A percentile compares a stretch with the other conserved stretches of the same genome.
Evolutionary conservation across 2,329 filamentous ascomycete species (phyloP).

Genomic region (Aureobasidium pullulans): DNA sequence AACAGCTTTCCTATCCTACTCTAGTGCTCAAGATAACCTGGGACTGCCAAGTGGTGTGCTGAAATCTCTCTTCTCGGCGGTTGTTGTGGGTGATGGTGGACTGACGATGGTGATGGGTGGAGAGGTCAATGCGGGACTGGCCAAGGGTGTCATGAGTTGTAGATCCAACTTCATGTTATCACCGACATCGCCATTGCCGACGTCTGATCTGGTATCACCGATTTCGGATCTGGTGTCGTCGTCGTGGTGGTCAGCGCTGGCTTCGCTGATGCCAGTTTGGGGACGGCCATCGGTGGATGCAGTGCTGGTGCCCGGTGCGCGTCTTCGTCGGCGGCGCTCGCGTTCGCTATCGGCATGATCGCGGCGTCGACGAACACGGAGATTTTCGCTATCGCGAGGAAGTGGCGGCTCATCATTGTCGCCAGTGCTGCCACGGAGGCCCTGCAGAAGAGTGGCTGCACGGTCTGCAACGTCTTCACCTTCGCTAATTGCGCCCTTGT

Average conservation of each 20-base stretch:
- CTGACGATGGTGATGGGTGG: slow-evolving; percentile 23
- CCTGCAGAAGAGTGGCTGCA: slow-evolving; percentile 75
- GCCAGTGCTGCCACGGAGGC: slow-evolving; percentile 58
- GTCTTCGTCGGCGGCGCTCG: slow-evolving; percentile 58
- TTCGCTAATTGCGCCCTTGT: slow-evolving; percentile 31
- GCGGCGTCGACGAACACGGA: slow-evolving; percentile 55
- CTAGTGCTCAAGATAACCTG: not conserved
- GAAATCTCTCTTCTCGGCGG: not conserved
- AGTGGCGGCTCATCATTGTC: slow-evolving; percentile 46
- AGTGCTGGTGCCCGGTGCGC: slow-evolving; percentile 24
- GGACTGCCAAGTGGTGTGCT: not conserved
- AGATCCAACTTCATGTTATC: slow-evolving; percentile 6
- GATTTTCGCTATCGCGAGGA: slow-evolving; percentile 23
- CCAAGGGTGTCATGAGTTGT: slow-evolving; percentile 17
- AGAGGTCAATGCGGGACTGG: slow-evolving; percentile 14
- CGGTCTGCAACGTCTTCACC: slow-evolving; percentile 75
- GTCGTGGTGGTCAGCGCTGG: slow-evolving; percentile 18
- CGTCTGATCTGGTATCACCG: slow-evolving; percentile 9
- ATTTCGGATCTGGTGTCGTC: slow-evolving; percentile 21
- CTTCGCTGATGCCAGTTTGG: slow-evolving; percentile 29
- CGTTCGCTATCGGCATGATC: slow-evolving; percentile 77
- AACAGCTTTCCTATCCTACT: not conserved
- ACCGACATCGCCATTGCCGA: slow-evolving; percentile 4
- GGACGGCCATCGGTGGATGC: slow-evolving; percentile 22
- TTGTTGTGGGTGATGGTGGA: slow-evolving; percentile 24